Base-by-base conservation (phyloP, 1,284 basidiomycete genomes). In the Termitomyces sp. region DNA sequence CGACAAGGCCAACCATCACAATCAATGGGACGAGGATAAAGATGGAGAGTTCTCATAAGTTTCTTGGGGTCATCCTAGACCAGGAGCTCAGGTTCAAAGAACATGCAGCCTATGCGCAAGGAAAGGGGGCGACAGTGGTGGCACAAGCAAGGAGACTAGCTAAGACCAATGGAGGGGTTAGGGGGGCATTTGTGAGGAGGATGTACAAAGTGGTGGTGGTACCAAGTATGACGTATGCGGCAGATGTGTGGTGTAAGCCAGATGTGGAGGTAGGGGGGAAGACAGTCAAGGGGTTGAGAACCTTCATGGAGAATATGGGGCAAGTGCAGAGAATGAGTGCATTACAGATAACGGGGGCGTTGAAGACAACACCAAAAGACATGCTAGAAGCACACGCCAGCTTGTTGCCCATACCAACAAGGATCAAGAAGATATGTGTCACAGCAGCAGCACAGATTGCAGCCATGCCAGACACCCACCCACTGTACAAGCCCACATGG, bases 381-480 rank as follows among this genome's bases (percentile, higher is more conserved):
- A 13, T 24, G 41, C 21, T 43, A 9, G 41, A 28, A 1, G 42
- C 24, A 43, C 41, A 26, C 3, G 21, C 10, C 4, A 19, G 41
- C 1, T 8, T 43, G 5, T 7, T 43, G 26, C 41, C 41, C 10
- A 43, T 43, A 5, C 5, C 4, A 1, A 28, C 15, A 12, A 31
- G 59, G 62, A 36, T 49, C 15, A 33, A 10, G 19, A 49, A 43
- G 19, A 28, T 50, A 7, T 54, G 53, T 10, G 10, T 28, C 2
- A 26, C 3, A 5, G 45, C 46, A 2, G 46, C 19, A 15, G 36
- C 21, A 1, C 2, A 38, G 5, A 49, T 54, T 5, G 46, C 52
- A 8, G 40, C 21, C 7, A 28, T 54, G 9, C 52, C 46, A 3
- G 17, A 42, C 8, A 47, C 39, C 5, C 45, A 54, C 33, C 52